Conservation (phyloP, 345 rosid genomes). For the Syzygium grande region DNA sequence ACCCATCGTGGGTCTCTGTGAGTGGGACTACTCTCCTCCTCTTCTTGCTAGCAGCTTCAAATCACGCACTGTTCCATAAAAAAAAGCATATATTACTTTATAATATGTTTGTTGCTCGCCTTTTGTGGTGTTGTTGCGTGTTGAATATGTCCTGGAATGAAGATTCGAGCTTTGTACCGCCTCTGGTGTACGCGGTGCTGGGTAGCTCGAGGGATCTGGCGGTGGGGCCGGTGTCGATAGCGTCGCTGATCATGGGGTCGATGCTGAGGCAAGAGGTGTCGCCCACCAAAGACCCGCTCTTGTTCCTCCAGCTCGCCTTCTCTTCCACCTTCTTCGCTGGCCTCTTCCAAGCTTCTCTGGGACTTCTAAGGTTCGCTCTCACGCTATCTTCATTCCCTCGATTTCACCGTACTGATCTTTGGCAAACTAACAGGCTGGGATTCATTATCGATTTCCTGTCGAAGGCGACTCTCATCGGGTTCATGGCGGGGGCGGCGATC, state of each 20-base stretch:
- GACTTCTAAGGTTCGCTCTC: slow-evolving; percentile 53
- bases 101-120: neutral
- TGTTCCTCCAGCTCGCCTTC: slow-evolving; percentile 86
- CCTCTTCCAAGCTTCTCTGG: slow-evolving; percentile 87
- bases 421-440: slow-evolving; percentile 53
- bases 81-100: neutral
- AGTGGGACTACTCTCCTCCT: slow-evolving; percentile 17
- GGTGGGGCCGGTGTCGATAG: slow-evolving; percentile 92
- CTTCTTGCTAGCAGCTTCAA: neutral
- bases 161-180: slow-evolving; percentile 99
- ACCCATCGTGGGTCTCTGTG: slow-evolving; percentile 89
- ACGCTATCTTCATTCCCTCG: neutral
- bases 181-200: slow-evolving; percentile 82
- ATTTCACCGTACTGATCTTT: neutral
- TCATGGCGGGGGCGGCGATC: slow-evolving; percentile 97
- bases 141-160: neutral
- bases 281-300: slow-evolving; percentile 42
- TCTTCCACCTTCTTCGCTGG: slow-evolving; percentile 94
- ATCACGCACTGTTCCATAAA: neutral
- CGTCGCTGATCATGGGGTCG: slow-evolving; percentile 88
- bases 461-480: slow-evolving; percentile 79
- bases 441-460: slow-evolving; percentile 89
- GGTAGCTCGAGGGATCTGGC: slow-evolving; percentile 97
- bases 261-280: slow-evolving; percentile 88
- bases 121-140: neutral